These are phyloP conservation scores for Westerdykella ornata DNA, from an alignment of 2,329 filamentous ascomycete species.

Conservation along the genomic window DNA sequence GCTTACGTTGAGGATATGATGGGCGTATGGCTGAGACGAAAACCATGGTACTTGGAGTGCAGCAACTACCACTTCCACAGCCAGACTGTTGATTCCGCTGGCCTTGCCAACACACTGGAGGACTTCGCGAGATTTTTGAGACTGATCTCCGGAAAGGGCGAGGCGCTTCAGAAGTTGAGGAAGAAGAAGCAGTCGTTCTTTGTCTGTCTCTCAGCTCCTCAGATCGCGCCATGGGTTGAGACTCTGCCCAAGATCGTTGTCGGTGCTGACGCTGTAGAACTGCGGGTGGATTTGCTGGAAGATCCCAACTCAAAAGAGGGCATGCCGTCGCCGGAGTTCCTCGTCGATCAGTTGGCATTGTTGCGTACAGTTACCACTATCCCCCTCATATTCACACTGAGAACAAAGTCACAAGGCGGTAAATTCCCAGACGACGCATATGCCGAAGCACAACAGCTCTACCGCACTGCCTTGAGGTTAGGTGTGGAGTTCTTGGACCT, in stretches of 20 bases:
- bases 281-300: conserved; percentile 83
- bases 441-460: conserved; percentile 66
- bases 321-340: conserved; percentile 63
- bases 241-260: conserved; percentile 67
- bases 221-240: conserved; percentile 57
- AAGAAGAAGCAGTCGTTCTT: conserved; percentile 77
- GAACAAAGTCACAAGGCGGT: conserved; percentile 80
- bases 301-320: conserved; percentile 56
- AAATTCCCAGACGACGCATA: conserved; percentile 72
- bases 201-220: conserved; percentile 78
- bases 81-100: conserved; percentile 52
- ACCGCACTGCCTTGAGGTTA: conserved; percentile 69
- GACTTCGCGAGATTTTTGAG: conserved; percentile 70
- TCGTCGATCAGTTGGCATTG: conserved; percentile 73
- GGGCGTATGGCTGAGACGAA: conserved; percentile 80
- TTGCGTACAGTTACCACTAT: conserved; percentile 65
- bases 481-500: conserved; percentile 90
- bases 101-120: conserved; percentile 50
- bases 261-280: conserved; percentile 86
- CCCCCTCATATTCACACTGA: conserved; percentile 87
- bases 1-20: conserved; percentile 91
- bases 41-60: conserved; percentile 84
- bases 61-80: conserved; percentile 94
- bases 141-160: conserved; percentile 57
- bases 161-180: conserved; percentile 51